These are phyloP conservation scores for Penicillium verrucosum DNA, from an alignment of 2,329 filamentous ascomycete genomes.

Conservation along the genomic window DNA sequence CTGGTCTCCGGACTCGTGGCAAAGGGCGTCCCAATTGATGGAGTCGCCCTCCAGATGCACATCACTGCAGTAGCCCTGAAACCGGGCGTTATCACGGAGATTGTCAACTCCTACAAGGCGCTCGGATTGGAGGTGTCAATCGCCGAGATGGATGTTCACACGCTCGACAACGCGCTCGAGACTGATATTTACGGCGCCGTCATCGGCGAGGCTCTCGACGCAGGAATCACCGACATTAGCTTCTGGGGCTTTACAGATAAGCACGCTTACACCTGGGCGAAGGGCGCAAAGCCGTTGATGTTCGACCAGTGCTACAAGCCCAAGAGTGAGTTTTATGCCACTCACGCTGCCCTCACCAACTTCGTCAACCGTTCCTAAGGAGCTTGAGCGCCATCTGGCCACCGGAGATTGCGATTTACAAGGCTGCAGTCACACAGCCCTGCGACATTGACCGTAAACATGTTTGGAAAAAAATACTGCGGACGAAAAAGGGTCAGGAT, in stretches of 20 bases:
- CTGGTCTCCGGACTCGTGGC: background rate
- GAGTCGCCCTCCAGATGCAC: background rate
- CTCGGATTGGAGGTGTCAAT: background rate
- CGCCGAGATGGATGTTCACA: background rate
- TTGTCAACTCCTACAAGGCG: background rate
- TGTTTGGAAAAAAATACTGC: no score
- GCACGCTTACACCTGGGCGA: constrained; percentile 13
- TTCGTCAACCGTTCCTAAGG: background rate
- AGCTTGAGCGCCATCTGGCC: background rate
- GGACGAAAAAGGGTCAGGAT: no score
- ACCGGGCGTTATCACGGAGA: background rate
- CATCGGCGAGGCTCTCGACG: constrained; percentile 3
- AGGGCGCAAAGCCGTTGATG: constrained; percentile 15
- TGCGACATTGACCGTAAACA: no score
- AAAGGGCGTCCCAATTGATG: background rate
- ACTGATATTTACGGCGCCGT: background rate
- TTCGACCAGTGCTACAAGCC: constrained; percentile 14
- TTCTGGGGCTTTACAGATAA: constrained; percentile 17
- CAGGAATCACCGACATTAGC: constrained; percentile 10
- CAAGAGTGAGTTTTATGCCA: constrained; percentile 8
- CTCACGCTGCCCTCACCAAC: background rate
- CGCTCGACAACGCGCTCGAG: background rate
- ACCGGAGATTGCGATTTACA: background rate
- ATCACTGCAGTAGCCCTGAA: background rate
- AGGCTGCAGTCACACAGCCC: background rate